phyloP scores from a whole-genome alignment of 305 asterid species.

The Ilex paraguariensis region DNA sequence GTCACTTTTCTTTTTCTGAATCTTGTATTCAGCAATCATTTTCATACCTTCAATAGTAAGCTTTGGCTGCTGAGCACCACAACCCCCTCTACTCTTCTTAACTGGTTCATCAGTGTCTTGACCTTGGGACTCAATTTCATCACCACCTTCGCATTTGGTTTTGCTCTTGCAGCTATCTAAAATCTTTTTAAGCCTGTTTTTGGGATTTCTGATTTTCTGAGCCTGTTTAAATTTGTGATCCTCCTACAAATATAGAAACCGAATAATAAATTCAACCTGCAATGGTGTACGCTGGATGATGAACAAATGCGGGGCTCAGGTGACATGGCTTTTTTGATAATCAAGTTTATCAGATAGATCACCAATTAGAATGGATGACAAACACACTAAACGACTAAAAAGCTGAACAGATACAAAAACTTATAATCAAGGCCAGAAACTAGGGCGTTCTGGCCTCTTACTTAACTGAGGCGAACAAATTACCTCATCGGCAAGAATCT shows the following conservation, averaged over 20 bases:
- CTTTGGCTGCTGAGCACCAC: slow-evolving; percentile 96
- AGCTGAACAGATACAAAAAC: too few relatives aligned
- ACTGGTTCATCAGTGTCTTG: slow-evolving; percentile 74
- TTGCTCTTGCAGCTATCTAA: slow-evolving; percentile 88
- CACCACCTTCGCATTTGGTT: slow-evolving; percentile 89
- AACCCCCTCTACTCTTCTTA: slow-evolving; percentile 80
- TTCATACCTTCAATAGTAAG: slow-evolving; percentile 95
- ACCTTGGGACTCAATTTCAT: slow-evolving; percentile 69
- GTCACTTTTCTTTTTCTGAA: slow-evolving; percentile 67
- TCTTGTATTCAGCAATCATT: slow-evolving; percentile 84
- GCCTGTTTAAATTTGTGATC: slow-evolving; percentile 87
- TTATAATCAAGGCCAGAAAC: too few relatives aligned
- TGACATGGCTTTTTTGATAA: too few relatives aligned
- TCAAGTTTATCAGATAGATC: too few relatives aligned
- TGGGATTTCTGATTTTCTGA: slow-evolving; percentile 73
- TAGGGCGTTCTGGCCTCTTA: too few relatives aligned
- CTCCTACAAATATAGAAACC: slow-evolving; percentile 38
- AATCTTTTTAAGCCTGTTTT: slow-evolving; percentile 68
- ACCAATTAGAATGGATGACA: too few relatives aligned
- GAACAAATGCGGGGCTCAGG: too few relatives aligned
- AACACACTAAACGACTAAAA: too few relatives aligned
- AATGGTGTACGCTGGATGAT: too few relatives aligned
- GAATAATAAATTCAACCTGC: slow-evolving; percentile 2
- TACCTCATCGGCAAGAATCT: slow-evolving; percentile 90
- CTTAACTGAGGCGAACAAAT: slow-evolving; percentile 12